These are phyloP conservation scores for Kalmusia sp. DNA, from an alignment of 2,329 filamentous ascomycete species.

Conservation along the genomic window DNA sequence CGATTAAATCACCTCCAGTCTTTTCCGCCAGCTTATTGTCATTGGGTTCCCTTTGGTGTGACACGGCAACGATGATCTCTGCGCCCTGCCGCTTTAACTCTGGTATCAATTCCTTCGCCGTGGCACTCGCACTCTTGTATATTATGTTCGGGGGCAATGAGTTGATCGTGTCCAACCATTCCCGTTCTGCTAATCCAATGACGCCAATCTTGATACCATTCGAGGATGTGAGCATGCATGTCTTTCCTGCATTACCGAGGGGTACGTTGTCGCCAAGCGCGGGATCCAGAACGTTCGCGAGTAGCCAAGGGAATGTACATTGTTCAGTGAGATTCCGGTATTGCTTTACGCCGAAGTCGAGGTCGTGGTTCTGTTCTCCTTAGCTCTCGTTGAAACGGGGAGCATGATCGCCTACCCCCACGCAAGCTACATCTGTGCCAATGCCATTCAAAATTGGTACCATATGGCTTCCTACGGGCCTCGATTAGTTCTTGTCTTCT, in stretches of 20 bases:
- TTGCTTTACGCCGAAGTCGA: slow-evolving; percentile 88
- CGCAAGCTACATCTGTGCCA: slow-evolving; percentile 79
- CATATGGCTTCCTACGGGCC: slow-evolving; percentile 77
- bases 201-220: slow-evolving; percentile 87
- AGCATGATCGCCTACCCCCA: slow-evolving; percentile 67
- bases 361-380: slow-evolving; percentile 76
- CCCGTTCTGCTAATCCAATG: slow-evolving; percentile 83
- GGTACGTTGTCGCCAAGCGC: slow-evolving; percentile 77
- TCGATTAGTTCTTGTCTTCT: not conserved
- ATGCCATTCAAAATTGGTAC: slow-evolving; percentile 81
- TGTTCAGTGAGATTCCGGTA: slow-evolving; percentile 75
- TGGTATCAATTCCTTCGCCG: slow-evolving; percentile 78
- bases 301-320: slow-evolving; percentile 87
- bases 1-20: slow-evolving; percentile 73
- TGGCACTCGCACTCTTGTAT: slow-evolving; percentile 79
- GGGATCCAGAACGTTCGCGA: slow-evolving; percentile 87
- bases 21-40: slow-evolving; percentile 84
- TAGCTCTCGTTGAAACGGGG: slow-evolving; percentile 10
- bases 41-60: slow-evolving; percentile 87
- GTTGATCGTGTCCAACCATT: slow-evolving; percentile 91
- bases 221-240: slow-evolving; percentile 77
- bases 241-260: slow-evolving; percentile 77
- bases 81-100: slow-evolving; percentile 76
- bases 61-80: slow-evolving; percentile 82
- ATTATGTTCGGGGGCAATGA: slow-evolving; percentile 80